Conservation (phyloP, 176 grass and related monocot genomes). For the Avena sativa region DNA sequence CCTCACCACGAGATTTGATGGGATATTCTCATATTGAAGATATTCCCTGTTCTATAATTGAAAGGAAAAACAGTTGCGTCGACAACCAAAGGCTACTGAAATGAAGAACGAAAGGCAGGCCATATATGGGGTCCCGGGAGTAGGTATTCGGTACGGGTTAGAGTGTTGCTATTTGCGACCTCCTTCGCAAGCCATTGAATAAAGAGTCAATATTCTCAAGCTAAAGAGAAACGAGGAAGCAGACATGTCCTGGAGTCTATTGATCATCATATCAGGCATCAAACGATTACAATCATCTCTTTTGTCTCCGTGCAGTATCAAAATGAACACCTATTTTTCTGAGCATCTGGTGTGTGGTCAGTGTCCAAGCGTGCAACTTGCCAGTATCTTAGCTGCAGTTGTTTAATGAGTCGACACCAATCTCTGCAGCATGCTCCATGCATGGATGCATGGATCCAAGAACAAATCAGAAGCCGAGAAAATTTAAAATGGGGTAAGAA, state of each 20-base stretch:
- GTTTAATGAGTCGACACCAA: slow-evolving; percentile 24
- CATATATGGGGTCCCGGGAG: slow-evolving; percentile 13
- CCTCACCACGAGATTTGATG: background rate
- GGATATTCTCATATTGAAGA: background rate
- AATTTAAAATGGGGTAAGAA: background rate
- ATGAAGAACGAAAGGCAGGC: background rate
- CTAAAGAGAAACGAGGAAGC: background rate
- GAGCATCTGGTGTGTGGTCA: slow-evolving; percentile 44
- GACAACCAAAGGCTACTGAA: slow-evolving; percentile 19
- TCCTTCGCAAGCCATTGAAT: slow-evolving; percentile 25
- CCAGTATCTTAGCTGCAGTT: slow-evolving; percentile 18
- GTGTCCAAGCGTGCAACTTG: slow-evolving; percentile 54
- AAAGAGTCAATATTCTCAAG: slow-evolving; percentile 25
- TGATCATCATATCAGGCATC: slow-evolving; percentile 38
- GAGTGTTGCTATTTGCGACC: background rate
- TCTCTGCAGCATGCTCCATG: slow-evolving; percentile 31
- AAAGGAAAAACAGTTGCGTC: slow-evolving; percentile 1
- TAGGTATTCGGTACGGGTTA: slow-evolving; percentile 23
- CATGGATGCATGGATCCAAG: background rate
- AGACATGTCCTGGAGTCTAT: slow-evolving; percentile 40
- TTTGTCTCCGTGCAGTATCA: background rate
- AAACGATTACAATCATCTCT: slow-evolving; percentile 3
- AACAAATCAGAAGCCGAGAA: background rate
- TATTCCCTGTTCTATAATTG: background rate
- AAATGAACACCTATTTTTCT: background rate